A percentile compares a stretch with the other conserved stretches of the same genome.
Evolutionary conservation across 1,284 basidiomycete genomes (phyloP).

Genomic region (Rhodotorula mucilaginosa): DNA sequence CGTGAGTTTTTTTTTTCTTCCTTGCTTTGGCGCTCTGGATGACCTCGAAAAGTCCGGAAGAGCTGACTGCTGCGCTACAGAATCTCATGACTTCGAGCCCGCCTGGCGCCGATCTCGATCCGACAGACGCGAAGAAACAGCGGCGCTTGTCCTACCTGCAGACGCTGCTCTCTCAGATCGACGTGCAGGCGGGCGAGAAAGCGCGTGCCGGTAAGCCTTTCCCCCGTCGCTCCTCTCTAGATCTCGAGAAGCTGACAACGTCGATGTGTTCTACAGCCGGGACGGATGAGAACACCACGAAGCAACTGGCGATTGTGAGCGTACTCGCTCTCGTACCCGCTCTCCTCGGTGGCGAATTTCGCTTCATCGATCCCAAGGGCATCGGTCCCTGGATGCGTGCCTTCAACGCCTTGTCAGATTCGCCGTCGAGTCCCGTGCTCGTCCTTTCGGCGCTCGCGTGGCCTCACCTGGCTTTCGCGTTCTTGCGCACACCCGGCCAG

Average conservation of each 20-base stretch:
- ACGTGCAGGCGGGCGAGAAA: background rate
- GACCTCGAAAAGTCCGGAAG: background rate
- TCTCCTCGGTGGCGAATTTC: constrained; percentile 26
- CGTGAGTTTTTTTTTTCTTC: constrained; percentile 7
- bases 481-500: constrained; percentile 7
- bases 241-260: background rate
- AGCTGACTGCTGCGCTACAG: background rate
- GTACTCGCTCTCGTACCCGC: constrained; percentile 26
- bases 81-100: background rate
- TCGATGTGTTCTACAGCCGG: background rate
- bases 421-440: constrained; percentile 7
- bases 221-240: no score
- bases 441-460: constrained; percentile 22
- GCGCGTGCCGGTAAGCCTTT: no score
- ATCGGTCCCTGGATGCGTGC: constrained; percentile 26
- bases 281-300: background rate
- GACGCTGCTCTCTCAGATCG: background rate
- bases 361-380: constrained; percentile 22
- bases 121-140: background rate
- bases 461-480: constrained; percentile 26
- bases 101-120: background rate
- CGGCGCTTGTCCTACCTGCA: background rate
- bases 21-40: background rate
- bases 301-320: background rate
- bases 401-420: constrained; percentile 1